Base-by-base conservation (phyloP, 73 alveolate species). In the Tetrahymena malaccensis region DNA sequence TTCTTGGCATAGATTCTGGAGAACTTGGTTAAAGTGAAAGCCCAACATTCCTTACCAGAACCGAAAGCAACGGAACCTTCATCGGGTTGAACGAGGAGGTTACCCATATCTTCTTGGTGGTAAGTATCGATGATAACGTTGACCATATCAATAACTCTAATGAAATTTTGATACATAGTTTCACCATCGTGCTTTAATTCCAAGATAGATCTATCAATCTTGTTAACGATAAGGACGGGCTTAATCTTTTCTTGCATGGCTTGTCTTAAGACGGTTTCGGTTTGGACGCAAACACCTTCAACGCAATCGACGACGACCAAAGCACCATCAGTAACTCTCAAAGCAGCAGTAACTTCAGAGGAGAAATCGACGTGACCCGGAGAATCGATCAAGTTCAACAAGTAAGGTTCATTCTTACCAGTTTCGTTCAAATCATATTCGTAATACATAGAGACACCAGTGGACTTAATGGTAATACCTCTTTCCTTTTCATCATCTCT, bases 281-380 rank as follows among this genome's bases (percentile, higher is more conserved):
- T 99, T 96, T 99, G 99, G 95, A 98, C 99, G 94, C 99, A 98
- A 96, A 98, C 99, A 43, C 99, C 99, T 96, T 99, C 99, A 94
- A 99, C 99, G 97, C 99, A 98, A 97, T 99, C 99, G 35, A 98
- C 99, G 96, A 99, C 99, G 97, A 99, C 99, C 95, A 99, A 97
- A 56, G 99, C 99, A 93, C 99, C 99, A 94, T 99, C 99, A 70
- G 99, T 99, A 94, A 99, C 99, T 96, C 99, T 98, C 96, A 99
- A 97, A 94, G 99, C 99, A 93, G 99, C 99, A 55, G 99, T 99
- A 95, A 98, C 99, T 96, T 99, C 99, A 31, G 99, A 99, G 35
- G 99, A 97, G 99, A 99, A 98, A 96, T 98, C 99, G 97, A 99
- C 99, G 97, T 99, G 99, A 43, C 99, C 99, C 50, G 99, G 99